Base-by-base conservation (phyloP, 441 rosid genomes). In the Erodium texanum region DNA sequence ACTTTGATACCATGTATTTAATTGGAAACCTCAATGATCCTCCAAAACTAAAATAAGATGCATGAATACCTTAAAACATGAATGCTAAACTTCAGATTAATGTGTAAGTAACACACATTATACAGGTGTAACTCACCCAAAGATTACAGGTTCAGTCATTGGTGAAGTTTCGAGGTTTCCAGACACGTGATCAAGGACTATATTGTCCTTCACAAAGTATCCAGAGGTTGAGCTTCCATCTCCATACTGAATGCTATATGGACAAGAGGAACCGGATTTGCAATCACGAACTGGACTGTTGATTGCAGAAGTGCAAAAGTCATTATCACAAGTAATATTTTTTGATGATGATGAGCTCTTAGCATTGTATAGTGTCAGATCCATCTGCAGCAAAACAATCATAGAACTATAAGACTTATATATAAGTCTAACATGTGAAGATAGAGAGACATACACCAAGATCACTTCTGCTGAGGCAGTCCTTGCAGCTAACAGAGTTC, bases 161-260 rank as follows among this genome's bases (percentile, higher is more conserved):
- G 84, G 16, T 36, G 82, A 70, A 20, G 95, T 85, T 76, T 81
- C 82, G 71, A 62, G 81, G 73, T 91, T 78, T 43, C 92, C 95
- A 43, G 87, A 82, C 45, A 78, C 87, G 62, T 67, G 78, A 59
- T 79, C 72, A 67, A 91, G 76, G 59, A 77, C 84, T 69, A 93
- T 66, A 70, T 64, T 58, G 70, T 93, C 97, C 79, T 65, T 84
- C 11, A 93, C 88, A 77, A 85, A 87, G 83, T 74, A 82, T 66
- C 97, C 99, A 72, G 82, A 65, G 48, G 97, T 89, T 24, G 89
- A 76, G 77, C 97, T 93, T 74, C 84, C 86, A 78, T 93, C 99
- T 62, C 99, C 97, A 72, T 93, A 93, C 52, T 78, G 76, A 29
- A 93, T 86, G 70, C 73, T 80, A 68, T 89, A 93, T 73, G 81